Conservation (phyloP, 352 stramenopile genomes). For the Globisporangium iwayamae region DNA sequence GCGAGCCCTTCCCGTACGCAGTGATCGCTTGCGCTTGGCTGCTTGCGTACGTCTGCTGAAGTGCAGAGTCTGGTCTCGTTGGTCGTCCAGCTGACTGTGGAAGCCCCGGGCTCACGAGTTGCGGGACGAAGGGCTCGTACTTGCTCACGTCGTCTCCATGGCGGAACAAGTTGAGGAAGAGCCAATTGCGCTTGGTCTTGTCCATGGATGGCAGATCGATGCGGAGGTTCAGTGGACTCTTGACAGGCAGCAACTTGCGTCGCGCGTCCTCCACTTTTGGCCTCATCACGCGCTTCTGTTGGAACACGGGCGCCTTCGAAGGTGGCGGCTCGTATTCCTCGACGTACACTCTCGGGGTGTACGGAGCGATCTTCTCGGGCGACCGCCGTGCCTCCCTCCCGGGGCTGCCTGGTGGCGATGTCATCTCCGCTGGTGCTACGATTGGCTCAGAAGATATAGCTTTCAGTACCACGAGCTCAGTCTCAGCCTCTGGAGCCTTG, state of each 20-base stretch:
- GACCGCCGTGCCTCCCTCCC: constrained; percentile 1
- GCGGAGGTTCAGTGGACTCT: constrained; percentile 42
- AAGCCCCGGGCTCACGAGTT: constrained; percentile 7
- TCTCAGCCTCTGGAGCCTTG: neutral
- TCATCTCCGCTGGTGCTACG: neutral
- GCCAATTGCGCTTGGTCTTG: constrained; percentile 70
- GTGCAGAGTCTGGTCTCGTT: constrained; percentile 11
- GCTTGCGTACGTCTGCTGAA: constrained; percentile 23
- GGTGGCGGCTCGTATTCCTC: constrained; percentile 28
- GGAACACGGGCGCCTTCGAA: constrained; percentile 45
- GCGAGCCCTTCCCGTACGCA: constrained; percentile 15
- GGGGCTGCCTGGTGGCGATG: neutral
- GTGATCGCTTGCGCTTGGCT: constrained; percentile 3
- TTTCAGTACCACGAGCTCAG: neutral
- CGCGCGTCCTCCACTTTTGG: constrained; percentile 17
- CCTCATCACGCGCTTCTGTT: constrained; percentile 25
- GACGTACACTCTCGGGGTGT: constrained; percentile 13
- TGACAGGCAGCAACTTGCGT: constrained; percentile 44
- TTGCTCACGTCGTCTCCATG: constrained; percentile 61
- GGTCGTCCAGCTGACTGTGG: neutral
- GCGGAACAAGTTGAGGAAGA: constrained; percentile 80
- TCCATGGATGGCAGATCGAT: constrained; percentile 51
- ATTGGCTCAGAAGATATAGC: neutral
- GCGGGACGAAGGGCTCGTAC: constrained; percentile 60
- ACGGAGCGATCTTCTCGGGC: constrained; percentile 1